Evolutionary conservation across 2,329 filamentous ascomycete species (phyloP), one percentile per base, ranked within the genome.

Genomic region (Sclerotinia nivalis): DNA sequence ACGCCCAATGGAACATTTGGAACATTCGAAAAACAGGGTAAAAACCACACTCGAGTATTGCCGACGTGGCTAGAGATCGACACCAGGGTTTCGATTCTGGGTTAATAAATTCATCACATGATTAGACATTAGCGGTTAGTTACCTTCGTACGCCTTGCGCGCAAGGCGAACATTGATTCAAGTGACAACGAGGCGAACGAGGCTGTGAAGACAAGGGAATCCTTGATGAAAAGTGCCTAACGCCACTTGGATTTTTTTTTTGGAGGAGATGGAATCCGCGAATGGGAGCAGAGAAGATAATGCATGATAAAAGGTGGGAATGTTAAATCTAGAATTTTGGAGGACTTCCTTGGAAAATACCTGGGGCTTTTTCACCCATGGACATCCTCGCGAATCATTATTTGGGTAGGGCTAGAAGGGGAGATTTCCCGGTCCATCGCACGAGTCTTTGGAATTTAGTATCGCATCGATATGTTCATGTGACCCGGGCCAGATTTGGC

Each of bases 261-360:
- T 20, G n/a, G n/a, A 47, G 13, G 31, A 25, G 22, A 15, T n/a
- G 54, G 2, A 15, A 6, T n/a, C 7, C 12, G 34, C 60, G 45
- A 62, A 62, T 62, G 28, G 49, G 13, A 37, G 13, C 20, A 8
- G 12, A 6, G 47, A 45, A 37, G 45, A 15, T 50, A 10, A n/a
- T 49, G 60, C 45, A 62, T 20, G 43, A 37, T 34, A 25, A 62
- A 49, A 10, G 34, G 45, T 31, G 37, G 54, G 20, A 37, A 40
- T 58, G 31, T 31, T n/a, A 18, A 6, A 31, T 61, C 59, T 61
- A 61, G 59, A 61, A 31, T 61, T 61, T 34, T 1, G 1, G 28
- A 49, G 13, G 13, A 62, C 60, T 62, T 62, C 60, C 60, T 64
- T 64, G 60, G 60, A 52, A 64, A 40, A 28, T 52, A 37, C 45